phyloP scores from a whole-genome alignment of 176 grass and related monocot species.

The Ensete ventricosum region DNA sequence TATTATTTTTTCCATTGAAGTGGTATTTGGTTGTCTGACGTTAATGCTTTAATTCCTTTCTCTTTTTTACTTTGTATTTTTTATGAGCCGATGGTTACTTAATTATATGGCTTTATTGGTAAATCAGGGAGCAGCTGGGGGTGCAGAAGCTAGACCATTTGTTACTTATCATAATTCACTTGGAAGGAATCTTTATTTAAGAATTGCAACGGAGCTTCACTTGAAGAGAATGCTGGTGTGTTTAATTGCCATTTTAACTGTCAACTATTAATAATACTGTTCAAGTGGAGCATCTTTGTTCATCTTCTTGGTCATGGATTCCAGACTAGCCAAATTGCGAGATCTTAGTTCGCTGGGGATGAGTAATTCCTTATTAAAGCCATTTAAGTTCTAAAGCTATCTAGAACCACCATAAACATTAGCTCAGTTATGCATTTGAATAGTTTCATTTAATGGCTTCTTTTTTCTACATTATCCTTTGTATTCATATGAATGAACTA shows the following conservation, averaged over 20 bases:
- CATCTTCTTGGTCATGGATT: background rate
- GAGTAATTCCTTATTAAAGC: background rate
- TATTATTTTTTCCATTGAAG: no score
- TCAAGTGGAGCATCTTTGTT: background rate
- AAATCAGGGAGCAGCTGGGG: conserved; percentile 77
- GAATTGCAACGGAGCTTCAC: conserved; percentile 92
- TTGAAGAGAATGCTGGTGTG: conserved; percentile 99
- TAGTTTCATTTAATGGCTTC: background rate
- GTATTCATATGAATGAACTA: no score
- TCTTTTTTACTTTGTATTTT: conserved; percentile 14
- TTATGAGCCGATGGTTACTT: conserved; percentile 8
- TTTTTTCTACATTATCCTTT: no score
- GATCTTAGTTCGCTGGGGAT: background rate
- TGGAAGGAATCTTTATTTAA: conserved; percentile 97
- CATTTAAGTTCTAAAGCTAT: background rate
- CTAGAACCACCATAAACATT: background rate
- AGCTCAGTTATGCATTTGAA: background rate
- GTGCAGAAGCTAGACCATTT: conserved; percentile 96
- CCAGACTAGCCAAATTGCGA: background rate
- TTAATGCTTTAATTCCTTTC: background rate
- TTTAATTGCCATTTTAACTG: conserved; percentile 24
- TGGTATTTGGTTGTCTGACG: no score
- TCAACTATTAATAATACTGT: conserved; percentile 4
- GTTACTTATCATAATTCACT: conserved; percentile 96
- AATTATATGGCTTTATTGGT: conserved; percentile 13